phyloP scores from a whole-genome alignment of 2,329 filamentous ascomycete genomes.

The Colletotrichum sp. region DNA sequence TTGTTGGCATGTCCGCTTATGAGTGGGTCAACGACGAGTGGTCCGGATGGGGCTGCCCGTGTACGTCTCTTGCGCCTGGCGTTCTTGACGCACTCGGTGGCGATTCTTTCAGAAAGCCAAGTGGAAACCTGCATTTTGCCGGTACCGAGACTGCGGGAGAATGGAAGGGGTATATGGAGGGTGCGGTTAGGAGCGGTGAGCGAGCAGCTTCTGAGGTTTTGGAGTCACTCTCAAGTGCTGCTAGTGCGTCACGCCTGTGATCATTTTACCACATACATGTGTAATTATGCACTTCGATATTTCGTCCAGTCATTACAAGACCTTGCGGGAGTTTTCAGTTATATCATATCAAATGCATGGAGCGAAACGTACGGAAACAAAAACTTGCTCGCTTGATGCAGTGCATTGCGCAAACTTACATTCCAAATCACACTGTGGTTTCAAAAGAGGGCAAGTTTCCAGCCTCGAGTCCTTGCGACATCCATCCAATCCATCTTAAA shows the following conservation, averaged over 20 bases:
- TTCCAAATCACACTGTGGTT: background rate
- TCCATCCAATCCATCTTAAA: background rate
- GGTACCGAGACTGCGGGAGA: constrained; percentile 58
- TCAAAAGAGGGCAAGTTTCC: background rate
- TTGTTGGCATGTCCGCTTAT: constrained; percentile 35
- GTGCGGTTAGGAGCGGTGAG: constrained; percentile 55
- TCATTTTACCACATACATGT: background rate
- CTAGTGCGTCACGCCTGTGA: background rate
- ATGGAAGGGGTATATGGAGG: constrained; percentile 67
- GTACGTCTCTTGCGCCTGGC: constrained; percentile 39
- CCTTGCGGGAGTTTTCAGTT: background rate
- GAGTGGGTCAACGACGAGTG: constrained; percentile 45
- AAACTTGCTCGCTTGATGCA: background rate
- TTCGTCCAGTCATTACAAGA: background rate
- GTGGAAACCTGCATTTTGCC: constrained; percentile 46
- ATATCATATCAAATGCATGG: background rate
- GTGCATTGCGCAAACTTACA: background rate
- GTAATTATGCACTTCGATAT: background rate
- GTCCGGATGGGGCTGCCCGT: constrained; percentile 45
- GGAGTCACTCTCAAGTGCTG: background rate
- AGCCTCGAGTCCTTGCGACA: background rate
- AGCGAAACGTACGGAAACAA: background rate
- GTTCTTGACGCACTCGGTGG: constrained; percentile 37
- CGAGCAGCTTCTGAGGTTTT: constrained; percentile 50
- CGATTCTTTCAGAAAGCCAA: constrained; percentile 36